Base-by-base conservation (phyloP, 371 early-diverging fungal genomes). In the Chytridium lagenaria region DNA sequence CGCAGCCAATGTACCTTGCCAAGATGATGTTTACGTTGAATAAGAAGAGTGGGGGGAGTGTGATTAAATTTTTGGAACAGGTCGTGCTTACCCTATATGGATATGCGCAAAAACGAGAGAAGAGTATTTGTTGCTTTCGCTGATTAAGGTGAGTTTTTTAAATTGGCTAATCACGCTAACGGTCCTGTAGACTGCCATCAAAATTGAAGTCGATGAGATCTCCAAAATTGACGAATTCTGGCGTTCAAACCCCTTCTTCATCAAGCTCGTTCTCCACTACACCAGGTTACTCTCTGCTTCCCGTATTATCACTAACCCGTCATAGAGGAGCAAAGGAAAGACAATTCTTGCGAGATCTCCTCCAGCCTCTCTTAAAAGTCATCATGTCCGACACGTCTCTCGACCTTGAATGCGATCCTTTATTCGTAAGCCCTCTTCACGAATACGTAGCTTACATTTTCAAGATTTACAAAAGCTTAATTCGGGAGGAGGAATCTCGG, bases 71-170 rank as follows among this genome's bases (percentile, higher is more conserved):
- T 66, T 89, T 97, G 28, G 97, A 97, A 76, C 87, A 92, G 7
- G 92, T 93, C 0, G 93, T 98, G 1, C 79, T 99, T 57, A 91
- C 96, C n/a, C 78, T 99, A 50, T 99, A 94, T 82, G 96, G 97
- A 1, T 96, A 94, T 84, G 98, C 95, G 0, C 97, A 97, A 75
- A 95, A 96, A 87, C 89, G 12, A 89, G 98, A 28, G 99, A 99
- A 76, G 99, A 99, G 83, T 99, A 95, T 74, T 78, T 99, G 65
- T 83, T 99, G 73, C 90, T 98, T 61, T 94, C 94, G 77, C 83
- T 99, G 71, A 94, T 99, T 83, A 93, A 95, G 84, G 91, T 90
- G 10, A 50, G 16, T 1, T 7, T 66, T 71, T n/a, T 38, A 19
- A 39, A 39, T 49, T 50, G 3, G 22, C 64, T 37, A 23, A 26